phyloP scores from a whole-genome alignment of 176 grass and related monocot genomes.

The Triticum dicoccoides region DNA sequence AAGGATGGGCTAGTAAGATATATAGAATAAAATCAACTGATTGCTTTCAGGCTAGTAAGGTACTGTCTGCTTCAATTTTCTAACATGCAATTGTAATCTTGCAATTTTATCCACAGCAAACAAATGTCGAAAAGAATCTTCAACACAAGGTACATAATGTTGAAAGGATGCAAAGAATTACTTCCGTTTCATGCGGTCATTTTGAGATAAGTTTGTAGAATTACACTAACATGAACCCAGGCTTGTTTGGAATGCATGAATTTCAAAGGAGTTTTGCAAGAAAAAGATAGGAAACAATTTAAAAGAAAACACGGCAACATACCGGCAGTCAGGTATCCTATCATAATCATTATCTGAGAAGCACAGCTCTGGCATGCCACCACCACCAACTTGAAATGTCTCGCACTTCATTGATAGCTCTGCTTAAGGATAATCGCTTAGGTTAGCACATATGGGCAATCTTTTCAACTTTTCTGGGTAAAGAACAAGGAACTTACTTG shows the following conservation, averaged over 20 bases:
- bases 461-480: neutral
- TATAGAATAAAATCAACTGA: neutral
- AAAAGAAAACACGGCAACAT: slow-evolving; percentile 16
- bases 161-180: too few relatives aligned
- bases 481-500: slow-evolving; percentile 56
- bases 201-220: neutral
- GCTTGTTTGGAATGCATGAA: neutral
- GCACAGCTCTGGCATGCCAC: slow-evolving; percentile 42
- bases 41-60: neutral
- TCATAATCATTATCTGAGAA: slow-evolving; percentile 74
- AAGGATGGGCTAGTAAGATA: neutral
- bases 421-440: slow-evolving; percentile 27
- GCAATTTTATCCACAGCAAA: neutral
- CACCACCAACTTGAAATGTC: slow-evolving; percentile 58
- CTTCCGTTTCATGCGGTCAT: neutral
- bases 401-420: slow-evolving; percentile 57
- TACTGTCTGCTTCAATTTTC: neutral
- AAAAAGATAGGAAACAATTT: neutral
- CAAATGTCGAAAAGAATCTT: neutral
- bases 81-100: neutral
- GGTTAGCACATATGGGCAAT: slow-evolving; percentile 26
- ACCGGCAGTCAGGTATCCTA: slow-evolving; percentile 58
- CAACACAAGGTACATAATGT: neutral
- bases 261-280: neutral
- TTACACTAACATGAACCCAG: neutral